Conservation (phyloP, 345 rosid genomes). For the Cardamine resedifolia region DNA sequence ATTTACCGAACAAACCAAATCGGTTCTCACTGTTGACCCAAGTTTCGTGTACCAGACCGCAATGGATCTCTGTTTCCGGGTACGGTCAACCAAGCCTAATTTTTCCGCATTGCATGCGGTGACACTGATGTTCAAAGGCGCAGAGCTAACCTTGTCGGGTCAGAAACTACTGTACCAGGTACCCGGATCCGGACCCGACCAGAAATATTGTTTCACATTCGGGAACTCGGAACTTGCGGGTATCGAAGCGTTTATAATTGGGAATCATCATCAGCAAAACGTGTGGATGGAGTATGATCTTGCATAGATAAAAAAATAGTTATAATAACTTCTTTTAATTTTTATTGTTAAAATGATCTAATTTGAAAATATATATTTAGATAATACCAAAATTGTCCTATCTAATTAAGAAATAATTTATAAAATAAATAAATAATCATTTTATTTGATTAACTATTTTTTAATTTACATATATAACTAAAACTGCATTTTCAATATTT, state of each 20-base stretch:
- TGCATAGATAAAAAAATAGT: too few species aligned
- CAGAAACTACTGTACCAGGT: constrained; percentile 51
- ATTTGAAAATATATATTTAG: too few species aligned
- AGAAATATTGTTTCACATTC: constrained; percentile 66
- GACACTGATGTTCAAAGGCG: constrained; percentile 53
- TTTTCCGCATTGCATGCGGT: constrained; percentile 46
- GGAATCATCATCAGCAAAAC: constrained; percentile 69
- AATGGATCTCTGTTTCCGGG: constrained; percentile 57
- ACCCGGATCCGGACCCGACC: constrained; percentile 26
- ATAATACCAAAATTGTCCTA: too few species aligned
- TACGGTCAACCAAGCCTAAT: constrained; percentile 27
- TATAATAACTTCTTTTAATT: too few species aligned
- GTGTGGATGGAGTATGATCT: constrained; percentile 75
- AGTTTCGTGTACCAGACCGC: constrained; percentile 55
- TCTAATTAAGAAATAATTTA: too few species aligned
- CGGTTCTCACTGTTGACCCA: constrained; percentile 44
- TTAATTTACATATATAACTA: too few species aligned
- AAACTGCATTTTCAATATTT: too few species aligned
- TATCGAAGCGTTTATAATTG: constrained; percentile 56
- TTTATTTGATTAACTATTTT: too few species aligned
- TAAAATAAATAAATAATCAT: too few species aligned
- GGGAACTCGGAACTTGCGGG: constrained; percentile 63
- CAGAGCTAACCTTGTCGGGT: constrained; percentile 58
- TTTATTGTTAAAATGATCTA: too few species aligned
- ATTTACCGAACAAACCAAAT: constrained; percentile 46